Conservation (phyloP, 306 rosid species). For the Ochetophila trinervis region DNA sequence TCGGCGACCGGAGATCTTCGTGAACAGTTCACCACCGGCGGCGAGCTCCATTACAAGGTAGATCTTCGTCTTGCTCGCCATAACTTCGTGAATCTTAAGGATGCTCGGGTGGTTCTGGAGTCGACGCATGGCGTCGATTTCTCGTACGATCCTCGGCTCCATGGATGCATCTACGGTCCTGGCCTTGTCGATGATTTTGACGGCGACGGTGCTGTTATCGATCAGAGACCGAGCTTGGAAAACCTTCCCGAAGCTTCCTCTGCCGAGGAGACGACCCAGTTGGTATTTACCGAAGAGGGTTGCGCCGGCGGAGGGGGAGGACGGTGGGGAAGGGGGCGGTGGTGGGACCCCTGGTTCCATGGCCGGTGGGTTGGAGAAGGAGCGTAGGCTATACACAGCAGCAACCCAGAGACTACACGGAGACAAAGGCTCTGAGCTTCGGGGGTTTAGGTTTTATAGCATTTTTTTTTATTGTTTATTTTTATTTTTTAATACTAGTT, state of each 20-base stretch:
- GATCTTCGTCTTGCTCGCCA: conserved; percentile 83
- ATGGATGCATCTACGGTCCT: conserved; percentile 53
- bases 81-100: conserved; percentile 73
- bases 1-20: conserved; percentile 51
- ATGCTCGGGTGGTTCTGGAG: conserved; percentile 71
- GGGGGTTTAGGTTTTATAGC: conserved; percentile 6
- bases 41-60: conserved; percentile 80
- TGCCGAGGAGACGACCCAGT: conserved; percentile 55
- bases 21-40: conserved; percentile 76
- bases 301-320: conserved; percentile 8
- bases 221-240: conserved; percentile 54
- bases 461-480: neutral
- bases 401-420: neutral
- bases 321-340: conserved; percentile 19
- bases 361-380: neutral
- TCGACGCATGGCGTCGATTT: conserved; percentile 82
- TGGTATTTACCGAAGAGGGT: conserved; percentile 66
- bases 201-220: conserved; percentile 57
- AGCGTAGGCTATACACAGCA: neutral
- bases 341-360: conserved; percentile 50
- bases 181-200: conserved; percentile 70
- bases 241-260: conserved; percentile 94
- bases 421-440: neutral
- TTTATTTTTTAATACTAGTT: neutral
- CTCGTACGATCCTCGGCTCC: conserved; percentile 76